Conservation (phyloP, 2,329 filamentous ascomycete genomes). For the Lasiodiplodia theobromae region DNA sequence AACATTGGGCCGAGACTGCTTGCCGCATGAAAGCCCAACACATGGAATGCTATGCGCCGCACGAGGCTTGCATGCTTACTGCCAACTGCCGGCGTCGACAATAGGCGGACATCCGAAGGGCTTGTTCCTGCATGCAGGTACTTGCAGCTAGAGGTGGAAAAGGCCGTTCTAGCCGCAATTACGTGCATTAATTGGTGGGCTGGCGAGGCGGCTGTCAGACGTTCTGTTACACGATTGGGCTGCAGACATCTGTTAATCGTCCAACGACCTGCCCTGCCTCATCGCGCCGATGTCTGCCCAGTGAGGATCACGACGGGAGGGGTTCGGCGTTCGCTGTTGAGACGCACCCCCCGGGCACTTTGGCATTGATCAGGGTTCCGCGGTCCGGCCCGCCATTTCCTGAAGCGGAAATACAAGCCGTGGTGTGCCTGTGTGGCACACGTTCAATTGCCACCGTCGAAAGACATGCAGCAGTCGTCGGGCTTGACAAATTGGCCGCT, state of each 20-base stretch:
- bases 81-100: neutral
- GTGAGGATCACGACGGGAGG: neutral
- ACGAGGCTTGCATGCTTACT: conserved; percentile 1
- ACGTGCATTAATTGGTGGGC: neutral
- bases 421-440: neutral
- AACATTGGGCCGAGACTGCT: neutral
- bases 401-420: neutral
- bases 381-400: conserved; percentile 2
- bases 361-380: neutral
- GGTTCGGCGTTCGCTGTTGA: neutral
- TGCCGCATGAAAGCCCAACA: neutral
- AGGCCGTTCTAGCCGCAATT: neutral
- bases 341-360: neutral
- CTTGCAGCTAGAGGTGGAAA: neutral
- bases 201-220: neutral
- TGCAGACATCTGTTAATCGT: neutral
- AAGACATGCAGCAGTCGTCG: neutral
- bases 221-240: neutral
- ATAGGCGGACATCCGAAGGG: neutral
- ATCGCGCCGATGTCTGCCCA: no score
- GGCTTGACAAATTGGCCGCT: neutral
- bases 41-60: neutral
- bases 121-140: neutral
- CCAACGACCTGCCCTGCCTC: no score
- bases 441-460: neutral